Percentiles rank a stretch among this genome's conserved stretches.
phyloP scores from a whole-genome alignment of 129 eudicot species.

The Oenanthe sinensis region DNA sequence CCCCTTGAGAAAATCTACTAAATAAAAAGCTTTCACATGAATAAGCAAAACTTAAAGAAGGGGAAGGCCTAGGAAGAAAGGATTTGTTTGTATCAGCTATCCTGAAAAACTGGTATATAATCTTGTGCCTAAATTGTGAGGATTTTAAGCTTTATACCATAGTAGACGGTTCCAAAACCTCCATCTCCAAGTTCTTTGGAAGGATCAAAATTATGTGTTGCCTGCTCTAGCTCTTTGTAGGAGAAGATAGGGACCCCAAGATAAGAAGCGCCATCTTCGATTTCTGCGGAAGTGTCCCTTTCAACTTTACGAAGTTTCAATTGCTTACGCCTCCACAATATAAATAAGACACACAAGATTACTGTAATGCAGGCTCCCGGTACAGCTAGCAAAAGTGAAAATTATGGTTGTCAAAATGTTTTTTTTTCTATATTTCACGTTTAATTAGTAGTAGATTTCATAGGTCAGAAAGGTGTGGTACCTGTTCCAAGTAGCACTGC shows the following conservation, averaged over 20 bases:
- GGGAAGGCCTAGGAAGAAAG: not conserved
- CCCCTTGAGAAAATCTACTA: not conserved
- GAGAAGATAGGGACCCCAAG: constrained; percentile 8
- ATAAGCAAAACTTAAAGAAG: not conserved
- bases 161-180: constrained; percentile 10
- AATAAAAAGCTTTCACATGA: not conserved
- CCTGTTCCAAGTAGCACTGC: constrained; percentile 13
- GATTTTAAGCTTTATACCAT: not conserved
- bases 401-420: not conserved
- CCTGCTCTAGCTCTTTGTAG: constrained; percentile 9
- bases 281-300: not conserved
- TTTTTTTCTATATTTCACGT: not conserved
- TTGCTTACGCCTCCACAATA: constrained; percentile 1
- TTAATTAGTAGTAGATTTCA: not conserved
- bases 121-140: not conserved
- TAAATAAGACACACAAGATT: not conserved
- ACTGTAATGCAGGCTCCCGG: not conserved
- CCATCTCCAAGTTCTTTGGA: constrained; percentile 9
- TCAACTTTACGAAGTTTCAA: not conserved
- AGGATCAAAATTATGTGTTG: constrained; percentile 9
- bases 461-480: not conserved
- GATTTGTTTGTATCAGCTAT: not conserved
- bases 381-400: not conserved
- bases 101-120: not conserved
- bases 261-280: constrained; percentile 4